phyloP scores from a whole-genome alignment of 345 rosid species.

The Gynandropsis gynandra region DNA sequence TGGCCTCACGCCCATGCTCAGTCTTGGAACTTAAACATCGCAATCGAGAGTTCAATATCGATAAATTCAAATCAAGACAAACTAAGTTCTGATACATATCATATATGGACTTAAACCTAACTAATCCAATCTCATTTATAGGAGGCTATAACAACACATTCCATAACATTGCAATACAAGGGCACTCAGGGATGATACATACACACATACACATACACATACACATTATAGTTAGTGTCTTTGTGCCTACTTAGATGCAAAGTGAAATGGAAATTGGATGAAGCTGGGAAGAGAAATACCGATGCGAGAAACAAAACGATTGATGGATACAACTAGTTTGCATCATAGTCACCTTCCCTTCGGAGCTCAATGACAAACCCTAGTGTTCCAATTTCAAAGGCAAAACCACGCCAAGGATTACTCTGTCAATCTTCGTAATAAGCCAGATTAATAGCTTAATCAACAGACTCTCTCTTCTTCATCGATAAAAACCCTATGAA shows the following conservation, averaged over 20 bases:
- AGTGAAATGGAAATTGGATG: not conserved
- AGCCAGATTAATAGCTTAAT: not conserved
- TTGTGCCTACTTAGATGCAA: not conserved
- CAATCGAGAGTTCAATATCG: too few relatives aligned
- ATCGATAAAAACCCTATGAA: too few relatives aligned
- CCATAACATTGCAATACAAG: not conserved
- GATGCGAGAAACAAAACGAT: slow-evolving; percentile 21
- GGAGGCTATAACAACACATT: too few relatives aligned
- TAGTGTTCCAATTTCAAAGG: not conserved
- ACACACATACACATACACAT: not conserved
- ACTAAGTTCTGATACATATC: too few relatives aligned
- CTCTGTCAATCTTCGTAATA: slow-evolving; percentile 1
- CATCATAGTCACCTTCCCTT: slow-evolving; percentile 15
- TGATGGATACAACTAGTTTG: slow-evolving; percentile 28
- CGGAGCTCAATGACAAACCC: slow-evolving; percentile 16
- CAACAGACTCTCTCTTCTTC: too few relatives aligned
- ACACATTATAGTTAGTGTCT: not conserved
- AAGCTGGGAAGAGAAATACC: slow-evolving; percentile 14
- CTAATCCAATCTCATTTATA: too few relatives aligned
- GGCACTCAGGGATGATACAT: too few relatives aligned
- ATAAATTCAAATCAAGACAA: too few relatives aligned
- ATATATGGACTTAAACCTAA: too few relatives aligned
- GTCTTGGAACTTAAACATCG: too few relatives aligned
- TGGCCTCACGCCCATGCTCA: too few relatives aligned
- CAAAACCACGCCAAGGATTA: not conserved